Evolutionary conservation across 768 basidiomycete species (phyloP), one percentile per base, ranked within the genome.

Genomic region (Trametes cinnabarina): DNA sequence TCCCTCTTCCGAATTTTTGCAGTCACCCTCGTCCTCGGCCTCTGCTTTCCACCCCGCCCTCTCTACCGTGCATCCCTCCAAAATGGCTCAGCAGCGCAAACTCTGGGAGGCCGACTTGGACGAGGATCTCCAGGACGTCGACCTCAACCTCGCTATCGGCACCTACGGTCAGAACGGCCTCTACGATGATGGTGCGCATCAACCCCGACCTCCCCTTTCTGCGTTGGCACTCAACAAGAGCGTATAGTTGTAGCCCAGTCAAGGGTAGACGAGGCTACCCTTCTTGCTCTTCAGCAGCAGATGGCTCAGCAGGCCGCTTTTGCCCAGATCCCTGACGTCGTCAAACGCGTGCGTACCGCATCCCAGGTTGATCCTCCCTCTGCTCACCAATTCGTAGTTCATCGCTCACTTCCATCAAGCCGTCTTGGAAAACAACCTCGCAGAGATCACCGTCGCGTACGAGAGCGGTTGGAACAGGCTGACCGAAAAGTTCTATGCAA

Each of bases 391-490:
- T 23, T 43, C 47, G 19, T 60, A 96, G 91, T 98, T 98, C 77
- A 89, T 98, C 68, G 85, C 96, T 6, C 91, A 92, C 66, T 97
- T 98, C 73, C 91, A 96, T 69, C 85, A 96, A 80, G 90, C 94
- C 20, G 91, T 98, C 34, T 77, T 90, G 49, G 86, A 93, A 42
- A 94, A 95, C 71, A 96, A 98, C 73, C 82, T 97, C 2, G 77
- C 85, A 4, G 90, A 94, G 66, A 96, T 99, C 64, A 92, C 91
- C 4, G 80, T 88, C 20, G 92, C 94, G 50, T 99, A 99, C 69
- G 95, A 98, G 76, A 92, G 88, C 49, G 94, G 94, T 5, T 99
- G 95, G 95, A 96, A 94, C 74, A 87, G 90, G 61, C 86, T 95
- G 69, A 97, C 96, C 0, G 92, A 97, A 77, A 94, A 95, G 77